Evolutionary conservation across 345 rosid species (phyloP).

Genomic region (Eucalyptus camaldulensis): DNA sequence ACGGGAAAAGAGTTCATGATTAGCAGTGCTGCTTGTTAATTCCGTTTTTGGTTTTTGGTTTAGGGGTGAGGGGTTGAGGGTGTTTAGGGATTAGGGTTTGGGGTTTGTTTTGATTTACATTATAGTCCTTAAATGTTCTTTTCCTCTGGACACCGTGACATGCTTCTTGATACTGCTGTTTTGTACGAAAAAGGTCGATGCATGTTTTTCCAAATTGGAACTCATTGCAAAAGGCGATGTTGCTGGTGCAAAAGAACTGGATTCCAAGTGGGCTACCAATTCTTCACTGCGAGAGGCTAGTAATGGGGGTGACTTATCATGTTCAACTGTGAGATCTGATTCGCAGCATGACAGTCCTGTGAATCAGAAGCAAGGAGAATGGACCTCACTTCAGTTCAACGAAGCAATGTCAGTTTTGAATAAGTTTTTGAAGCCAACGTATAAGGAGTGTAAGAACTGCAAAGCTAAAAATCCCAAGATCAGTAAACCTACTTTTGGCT

Average conservation of each 20-base stretch:
- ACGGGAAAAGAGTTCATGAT: background rate
- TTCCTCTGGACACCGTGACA: background rate
- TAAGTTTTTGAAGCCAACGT: conserved; percentile 31
- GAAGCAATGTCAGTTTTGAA: conserved; percentile 47
- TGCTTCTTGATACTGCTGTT: background rate
- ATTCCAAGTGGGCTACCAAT: conserved; percentile 7
- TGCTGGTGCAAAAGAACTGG: conserved; percentile 52
- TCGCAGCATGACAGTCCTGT: conserved; percentile 3
- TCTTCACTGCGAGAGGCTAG: conserved; percentile 17
- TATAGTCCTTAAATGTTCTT: background rate
- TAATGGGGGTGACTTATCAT: conserved; percentile 27
- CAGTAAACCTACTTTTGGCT: conserved; percentile 62
- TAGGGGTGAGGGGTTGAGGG: background rate
- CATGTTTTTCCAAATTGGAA: conserved; percentile 46
- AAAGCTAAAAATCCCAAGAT: conserved; percentile 17
- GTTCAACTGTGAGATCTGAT: conserved; percentile 15
- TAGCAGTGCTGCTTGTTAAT: background rate
- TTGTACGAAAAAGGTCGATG: conserved; percentile 29
- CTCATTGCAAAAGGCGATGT: conserved; percentile 73
- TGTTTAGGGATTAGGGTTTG: background rate
- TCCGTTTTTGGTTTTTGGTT: background rate
- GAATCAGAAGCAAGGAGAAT: conserved; percentile 13
- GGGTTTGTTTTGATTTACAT: background rate
- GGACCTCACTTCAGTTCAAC: conserved; percentile 82
- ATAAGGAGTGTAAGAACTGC: conserved; percentile 36